phyloP scores from a whole-genome alignment of 208 protist genomes.

The Trypanosoma brucei region DNA sequence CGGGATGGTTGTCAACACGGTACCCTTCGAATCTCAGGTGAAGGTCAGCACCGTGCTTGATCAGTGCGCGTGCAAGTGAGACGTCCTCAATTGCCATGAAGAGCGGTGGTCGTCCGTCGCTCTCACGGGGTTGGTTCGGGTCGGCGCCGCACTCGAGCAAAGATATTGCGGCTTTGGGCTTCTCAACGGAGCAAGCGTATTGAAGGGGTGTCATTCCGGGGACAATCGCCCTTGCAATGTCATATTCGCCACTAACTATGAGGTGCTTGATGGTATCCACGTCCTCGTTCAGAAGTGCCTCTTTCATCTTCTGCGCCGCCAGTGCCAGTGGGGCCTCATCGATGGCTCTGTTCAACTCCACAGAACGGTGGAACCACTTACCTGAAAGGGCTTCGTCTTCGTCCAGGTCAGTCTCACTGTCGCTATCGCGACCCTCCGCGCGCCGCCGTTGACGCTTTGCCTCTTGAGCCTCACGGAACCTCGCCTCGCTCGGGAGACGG shows the following conservation, averaged over 20 bases:
- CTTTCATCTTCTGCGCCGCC: conserved; percentile 55
- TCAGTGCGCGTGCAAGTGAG: conserved; percentile 54
- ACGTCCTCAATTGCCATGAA: conserved; percentile 85
- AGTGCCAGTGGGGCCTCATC: conserved; percentile 51
- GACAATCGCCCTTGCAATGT: conserved; percentile 42
- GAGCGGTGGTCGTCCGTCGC: conserved; percentile 68
- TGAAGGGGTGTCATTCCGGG: conserved; percentile 84
- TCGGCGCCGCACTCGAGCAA: conserved; percentile 77
- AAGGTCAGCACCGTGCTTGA: conserved; percentile 68
- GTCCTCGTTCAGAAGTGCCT: conserved; percentile 56
- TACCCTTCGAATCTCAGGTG: conserved; percentile 68
- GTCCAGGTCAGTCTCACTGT: conserved; percentile 85
- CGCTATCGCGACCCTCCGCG: conserved; percentile 61
- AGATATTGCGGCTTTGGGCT: conserved; percentile 38
- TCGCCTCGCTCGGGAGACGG: conserved; percentile 44
- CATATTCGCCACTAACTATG: conserved; percentile 42
- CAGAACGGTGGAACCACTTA: conserved; percentile 72
- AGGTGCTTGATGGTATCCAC: conserved; percentile 35
- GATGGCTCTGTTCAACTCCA: conserved; percentile 58
- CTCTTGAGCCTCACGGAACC: conserved; percentile 19
- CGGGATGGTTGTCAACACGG: conserved; percentile 69
- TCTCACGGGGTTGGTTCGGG: conserved; percentile 51
- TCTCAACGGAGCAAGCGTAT: conserved; percentile 63
- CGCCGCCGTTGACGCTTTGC: conserved; percentile 56
- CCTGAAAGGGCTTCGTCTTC: conserved; percentile 64